Percentiles rank a stretch among this genome's conserved stretches.
Conservation (phyloP, 495 filamentous ascomycete genomes). For the Tetracladium setigerum region DNA sequence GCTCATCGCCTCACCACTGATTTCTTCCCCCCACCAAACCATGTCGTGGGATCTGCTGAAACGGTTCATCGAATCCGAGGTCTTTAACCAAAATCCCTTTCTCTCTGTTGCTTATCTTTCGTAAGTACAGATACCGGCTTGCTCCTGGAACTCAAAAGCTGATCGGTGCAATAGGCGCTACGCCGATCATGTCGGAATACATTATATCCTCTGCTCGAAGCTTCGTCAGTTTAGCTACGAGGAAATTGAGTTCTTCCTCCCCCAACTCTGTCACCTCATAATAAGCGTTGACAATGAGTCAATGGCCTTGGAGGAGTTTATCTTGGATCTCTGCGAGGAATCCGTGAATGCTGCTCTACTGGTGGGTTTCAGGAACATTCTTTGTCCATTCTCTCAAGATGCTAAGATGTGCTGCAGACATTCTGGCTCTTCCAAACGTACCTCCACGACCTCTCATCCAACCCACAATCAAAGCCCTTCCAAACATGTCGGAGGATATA, state of each 20-base stretch:
- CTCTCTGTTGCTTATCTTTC: constrained; percentile 72
- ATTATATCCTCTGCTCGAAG: constrained; percentile 73
- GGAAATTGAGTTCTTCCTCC: constrained; percentile 79
- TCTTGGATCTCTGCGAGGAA: constrained; percentile 71
- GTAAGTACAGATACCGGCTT: constrained; percentile 35
- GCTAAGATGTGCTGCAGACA: constrained; percentile 41
- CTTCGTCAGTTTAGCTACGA: constrained; percentile 73
- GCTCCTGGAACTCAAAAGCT: neutral
- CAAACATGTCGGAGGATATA: constrained; percentile 66
- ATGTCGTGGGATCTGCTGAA: constrained; percentile 58
- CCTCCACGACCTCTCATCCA: constrained; percentile 62
- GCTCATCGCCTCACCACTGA: too few relatives aligned
- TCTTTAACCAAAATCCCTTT: constrained; percentile 76
- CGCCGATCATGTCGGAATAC: constrained; percentile 73
- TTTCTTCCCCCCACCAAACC: neutral
- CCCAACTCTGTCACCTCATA: constrained; percentile 71
- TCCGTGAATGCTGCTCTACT: constrained; percentile 69
- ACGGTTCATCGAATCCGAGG: constrained; percentile 73
- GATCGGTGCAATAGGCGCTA: constrained; percentile 50
- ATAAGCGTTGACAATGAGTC: constrained; percentile 77
- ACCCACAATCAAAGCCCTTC: constrained; percentile 61
- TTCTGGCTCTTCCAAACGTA: constrained; percentile 82
- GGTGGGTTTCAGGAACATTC: constrained; percentile 37
- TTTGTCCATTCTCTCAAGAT: neutral
- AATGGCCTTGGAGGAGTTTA: constrained; percentile 75